Conservation (phyloP, 768 basidiomycete genomes). For the Daedalea quercina region DNA sequence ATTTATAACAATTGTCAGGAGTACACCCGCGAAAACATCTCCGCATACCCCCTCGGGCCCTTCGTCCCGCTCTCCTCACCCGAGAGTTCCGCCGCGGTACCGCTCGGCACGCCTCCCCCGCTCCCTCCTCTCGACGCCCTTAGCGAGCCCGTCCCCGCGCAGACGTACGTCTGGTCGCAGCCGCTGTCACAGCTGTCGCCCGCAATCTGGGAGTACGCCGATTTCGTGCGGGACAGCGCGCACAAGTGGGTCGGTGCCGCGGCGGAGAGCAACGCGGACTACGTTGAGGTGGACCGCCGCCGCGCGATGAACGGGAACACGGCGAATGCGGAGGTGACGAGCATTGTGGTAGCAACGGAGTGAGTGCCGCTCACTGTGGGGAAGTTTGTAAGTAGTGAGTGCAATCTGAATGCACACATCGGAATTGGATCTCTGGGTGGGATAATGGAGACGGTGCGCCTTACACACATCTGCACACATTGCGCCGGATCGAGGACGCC, state of each 20-base stretch:
- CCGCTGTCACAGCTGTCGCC: conserved; percentile 39
- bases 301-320: conserved; percentile 33
- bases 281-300: conserved; percentile 47
- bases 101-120: conserved; percentile 37
- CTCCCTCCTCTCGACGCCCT: conserved; percentile 33
- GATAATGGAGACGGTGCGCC: too few relatives aligned
- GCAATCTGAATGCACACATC: too few relatives aligned
- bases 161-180: conserved; percentile 69
- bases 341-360: conserved; percentile 5
- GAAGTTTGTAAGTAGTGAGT: too few relatives aligned
- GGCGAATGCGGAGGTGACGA: conserved; percentile 8
- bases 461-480: too few relatives aligned
- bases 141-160: conserved; percentile 34
- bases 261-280: conserved; percentile 31
- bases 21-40: conserved; percentile 53
- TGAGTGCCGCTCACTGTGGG: background rate
- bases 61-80: conserved; percentile 27
- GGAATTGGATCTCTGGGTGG: too few relatives aligned
- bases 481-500: too few relatives aligned
- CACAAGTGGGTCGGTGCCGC: conserved; percentile 68
- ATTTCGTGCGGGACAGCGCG: conserved; percentile 70
- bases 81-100: conserved; percentile 18
- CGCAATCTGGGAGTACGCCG: conserved; percentile 74
- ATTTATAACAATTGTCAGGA: conserved; percentile 41
- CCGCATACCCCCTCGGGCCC: conserved; percentile 48